Evolutionary conservation across 1,139 yeast genomes (phyloP), one percentile per base, ranked within the genome.

Genomic region (Lizanozyma gosingica): DNA sequence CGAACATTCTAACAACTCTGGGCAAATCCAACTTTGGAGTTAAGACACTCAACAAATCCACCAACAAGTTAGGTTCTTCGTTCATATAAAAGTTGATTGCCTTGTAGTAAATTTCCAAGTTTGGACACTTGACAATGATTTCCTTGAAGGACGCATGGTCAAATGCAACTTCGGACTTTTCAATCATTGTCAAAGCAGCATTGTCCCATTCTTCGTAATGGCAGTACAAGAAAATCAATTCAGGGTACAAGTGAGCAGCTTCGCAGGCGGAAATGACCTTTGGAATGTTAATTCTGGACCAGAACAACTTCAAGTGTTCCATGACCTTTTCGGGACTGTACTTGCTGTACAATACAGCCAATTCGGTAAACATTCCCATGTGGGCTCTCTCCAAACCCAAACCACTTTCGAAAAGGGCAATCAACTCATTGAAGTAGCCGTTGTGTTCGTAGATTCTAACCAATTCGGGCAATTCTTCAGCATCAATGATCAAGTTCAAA

Each of bases 141-240:
- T 92, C 97, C 71, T 92, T 92, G 73, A 94, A 92, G 38, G 95
- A 84, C 35, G 80, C 67, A 61, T 92, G 98, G 53, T 94, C 98
- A 58, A 92, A 90, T 15, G 96, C 92, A 53, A 84, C 85, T 46
- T 94, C 88, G 3, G 95, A 83, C 59, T 80, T 88, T 62, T 92
- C 96, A 71, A 92, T 92, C 92, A 92, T 87, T n/a, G 97, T 82
- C 62, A 92, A 75, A 35, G 97, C 92, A 46, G 98, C 98, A 61
- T 92, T 92, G 65, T 94, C 99, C 95, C 97, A 94, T 69, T 94
- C 98, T 61, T 92, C 98, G 60, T 92, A 92, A 63, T 92, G 99
- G 58, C 97, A 90, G 68, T 92, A 90, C 60, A 92, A 73, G 79
- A 94, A 92, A 44, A 92, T 88, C 55, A 92, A 73, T 68, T 94